Conservation (phyloP, 768 basidiomycete species). For the Boletus speciosus region DNA sequence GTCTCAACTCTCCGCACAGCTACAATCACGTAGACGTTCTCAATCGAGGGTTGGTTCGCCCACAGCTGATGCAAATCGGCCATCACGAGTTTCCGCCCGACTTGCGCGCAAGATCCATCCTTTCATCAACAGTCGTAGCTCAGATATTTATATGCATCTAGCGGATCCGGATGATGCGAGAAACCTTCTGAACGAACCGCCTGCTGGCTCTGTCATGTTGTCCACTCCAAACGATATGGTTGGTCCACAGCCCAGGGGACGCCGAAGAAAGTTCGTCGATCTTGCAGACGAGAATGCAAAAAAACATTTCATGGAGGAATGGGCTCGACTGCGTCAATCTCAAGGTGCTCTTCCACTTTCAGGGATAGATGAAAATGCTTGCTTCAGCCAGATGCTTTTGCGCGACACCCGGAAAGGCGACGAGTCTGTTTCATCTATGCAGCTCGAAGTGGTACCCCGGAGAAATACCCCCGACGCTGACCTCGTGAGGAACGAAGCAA, state of each 20-base stretch:
- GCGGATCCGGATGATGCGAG: conserved; percentile 18
- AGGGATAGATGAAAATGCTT: conserved; percentile 3
- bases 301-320: conserved; percentile 28
- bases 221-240: neutral
- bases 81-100: conserved; percentile 21
- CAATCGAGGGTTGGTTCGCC: conserved; percentile 20
- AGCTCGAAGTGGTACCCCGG: neutral
- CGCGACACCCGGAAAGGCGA: neutral
- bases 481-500: neutral
- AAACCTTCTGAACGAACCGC: conserved; percentile 8
- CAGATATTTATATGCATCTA: conserved; percentile 30
- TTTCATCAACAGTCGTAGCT: conserved; percentile 9
- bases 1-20: conserved; percentile 9
- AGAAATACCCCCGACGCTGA: neutral
- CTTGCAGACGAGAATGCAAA: conserved; percentile 22
- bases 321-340: conserved; percentile 29
- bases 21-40: conserved; percentile 11
- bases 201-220: neutral
- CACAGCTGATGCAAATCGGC: neutral
- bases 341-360: conserved; percentile 22
- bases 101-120: conserved; percentile 19
- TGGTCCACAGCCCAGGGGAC: conserved; percentile 12
- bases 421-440: neutral
- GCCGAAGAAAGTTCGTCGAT: conserved; percentile 10
- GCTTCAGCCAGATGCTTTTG: neutral